phyloP scores from a whole-genome alignment of 495 filamentous ascomycete species.

The Filosporella fistucella region DNA sequence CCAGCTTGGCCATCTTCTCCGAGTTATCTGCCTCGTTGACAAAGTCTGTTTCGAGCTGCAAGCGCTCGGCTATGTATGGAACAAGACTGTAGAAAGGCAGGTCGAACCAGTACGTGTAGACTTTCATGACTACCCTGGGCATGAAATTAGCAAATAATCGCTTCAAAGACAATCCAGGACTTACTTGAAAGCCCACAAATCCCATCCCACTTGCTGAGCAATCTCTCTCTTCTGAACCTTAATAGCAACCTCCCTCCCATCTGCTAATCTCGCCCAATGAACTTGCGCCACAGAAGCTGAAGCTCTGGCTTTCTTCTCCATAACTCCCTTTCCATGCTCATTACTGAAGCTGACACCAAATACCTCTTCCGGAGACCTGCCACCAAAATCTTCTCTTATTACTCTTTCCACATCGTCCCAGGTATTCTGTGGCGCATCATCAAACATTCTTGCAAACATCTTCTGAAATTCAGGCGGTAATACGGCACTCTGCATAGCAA shows the following conservation, averaged over 20 bases:
- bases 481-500: slow-evolving; percentile 95
- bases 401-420: slow-evolving; percentile 87
- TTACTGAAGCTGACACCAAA: slow-evolving; percentile 80
- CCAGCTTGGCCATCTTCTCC: slow-evolving; percentile 71
- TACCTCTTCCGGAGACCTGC: slow-evolving; percentile 73
- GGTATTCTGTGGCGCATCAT: slow-evolving; percentile 92
- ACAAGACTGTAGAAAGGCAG: slow-evolving; percentile 84
- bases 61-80: slow-evolving; percentile 81
- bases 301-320: slow-evolving; percentile 83
- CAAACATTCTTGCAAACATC: slow-evolving; percentile 96
- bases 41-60: slow-evolving; percentile 92
- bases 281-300: slow-evolving; percentile 94
- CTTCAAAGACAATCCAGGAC: slow-evolving; percentile 22
- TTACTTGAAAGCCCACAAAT: slow-evolving; percentile 92
- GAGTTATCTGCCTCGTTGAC: slow-evolving; percentile 85
- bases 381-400: slow-evolving; percentile 77
- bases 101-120: slow-evolving; percentile 80
- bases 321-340: slow-evolving; percentile 61
- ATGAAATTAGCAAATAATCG: slow-evolving; percentile 2
- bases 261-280: slow-evolving; percentile 81
- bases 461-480: slow-evolving; percentile 89
- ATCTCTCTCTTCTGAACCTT: slow-evolving; percentile 98
- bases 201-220: slow-evolving; percentile 80
- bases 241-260: slow-evolving; percentile 86
- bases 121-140: slow-evolving; percentile 61